Evolutionary conservation across 306 rosid genomes (phyloP), one percentile per base, ranked within the genome.

Genomic region (Cucumis hystrix): DNA sequence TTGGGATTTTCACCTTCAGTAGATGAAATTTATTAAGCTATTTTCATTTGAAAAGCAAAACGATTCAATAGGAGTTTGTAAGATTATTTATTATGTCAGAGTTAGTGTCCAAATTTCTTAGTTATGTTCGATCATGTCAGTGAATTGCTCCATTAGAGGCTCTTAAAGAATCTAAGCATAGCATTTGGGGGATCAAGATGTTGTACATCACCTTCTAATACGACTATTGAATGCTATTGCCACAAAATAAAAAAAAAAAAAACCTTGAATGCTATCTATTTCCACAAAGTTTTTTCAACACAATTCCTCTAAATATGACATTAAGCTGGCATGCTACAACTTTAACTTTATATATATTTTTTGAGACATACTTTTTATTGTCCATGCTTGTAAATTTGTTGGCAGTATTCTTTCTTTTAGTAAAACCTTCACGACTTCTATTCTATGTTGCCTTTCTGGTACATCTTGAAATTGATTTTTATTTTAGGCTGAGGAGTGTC

Each of bases 401-500:
- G 72, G 72, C 30, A 17, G 10, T 41, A 70, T 70, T 70, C 20
- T 30, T 52, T 16, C 30, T 28, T 55, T 73, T 74, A 51, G 77
- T 74, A 16, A 17, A 51, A 52, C 17, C 25, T 23, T 74, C 30
- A 21, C 6, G 75, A 45, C 58, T 30, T 28, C 17, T 33, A 68
- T 8, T 73, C 23, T 30, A 28, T 72, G 57, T 13, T 6, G 43
- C 67, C 43, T 51, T 49, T 73, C 45, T 52, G 41, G 28, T 14
- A 33, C 30, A 37, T 17, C 51, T 78, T 63, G 79, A 17, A 16
- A 70, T 43, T 21, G 30, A 47, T 82, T 75, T 30, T n/a, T 41
- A 7, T 79, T 74, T 83, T 84, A 95, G 99, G 86, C 82, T 90
- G 79, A 94, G 87, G 89, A 94, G 96, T 80, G 93, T 87, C 82